Evolutionary conservation across 164 flowering plant species (phyloP).

Genomic region (Kalanchoe fedtschenkoi): DNA sequence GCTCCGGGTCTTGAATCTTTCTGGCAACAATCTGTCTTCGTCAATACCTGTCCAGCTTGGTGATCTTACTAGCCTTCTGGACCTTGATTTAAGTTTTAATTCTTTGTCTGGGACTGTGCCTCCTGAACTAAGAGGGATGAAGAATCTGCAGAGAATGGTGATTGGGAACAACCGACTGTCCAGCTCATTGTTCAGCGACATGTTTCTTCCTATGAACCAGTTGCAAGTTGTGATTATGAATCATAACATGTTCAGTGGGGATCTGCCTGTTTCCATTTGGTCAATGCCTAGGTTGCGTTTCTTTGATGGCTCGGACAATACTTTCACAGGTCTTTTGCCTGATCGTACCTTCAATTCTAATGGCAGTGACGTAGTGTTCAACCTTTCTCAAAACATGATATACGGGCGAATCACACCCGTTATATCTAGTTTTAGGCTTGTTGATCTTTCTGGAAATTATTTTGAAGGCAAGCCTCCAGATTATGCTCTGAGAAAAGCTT

Average conservation of each 20-base stretch:
- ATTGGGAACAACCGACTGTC: slow-evolving; percentile 19
- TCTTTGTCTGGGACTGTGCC: slow-evolving; percentile 28
- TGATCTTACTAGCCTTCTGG: slow-evolving; percentile 22
- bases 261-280: slow-evolving; percentile 23
- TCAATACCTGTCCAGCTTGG: slow-evolving; percentile 18
- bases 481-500: slow-evolving; percentile 19
- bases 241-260: slow-evolving; percentile 21
- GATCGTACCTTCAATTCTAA: slow-evolving; percentile 13
- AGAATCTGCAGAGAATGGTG: slow-evolving; percentile 22
- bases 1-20: background rate
- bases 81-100: slow-evolving; percentile 40
- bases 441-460: slow-evolving; percentile 33
- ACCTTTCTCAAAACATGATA: slow-evolving; percentile 28
- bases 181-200: slow-evolving; percentile 19
- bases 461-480: slow-evolving; percentile 29
- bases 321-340: slow-evolving; percentile 28
- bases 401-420: slow-evolving; percentile 25
- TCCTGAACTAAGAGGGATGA: slow-evolving; percentile 21
- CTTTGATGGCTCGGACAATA: slow-evolving; percentile 31
- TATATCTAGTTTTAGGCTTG: slow-evolving; percentile 12
- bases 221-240: slow-evolving; percentile 23
- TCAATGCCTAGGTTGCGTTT: slow-evolving; percentile 20
- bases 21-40: background rate
- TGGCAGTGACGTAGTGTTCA: slow-evolving; percentile 18
- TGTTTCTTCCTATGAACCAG: slow-evolving; percentile 18